A percentile compares a stretch with the other conserved stretches of the same genome.
phyloP scores from a whole-genome alignment of 148 eudicot genomes.

The Euryodendron excelsum region DNA sequence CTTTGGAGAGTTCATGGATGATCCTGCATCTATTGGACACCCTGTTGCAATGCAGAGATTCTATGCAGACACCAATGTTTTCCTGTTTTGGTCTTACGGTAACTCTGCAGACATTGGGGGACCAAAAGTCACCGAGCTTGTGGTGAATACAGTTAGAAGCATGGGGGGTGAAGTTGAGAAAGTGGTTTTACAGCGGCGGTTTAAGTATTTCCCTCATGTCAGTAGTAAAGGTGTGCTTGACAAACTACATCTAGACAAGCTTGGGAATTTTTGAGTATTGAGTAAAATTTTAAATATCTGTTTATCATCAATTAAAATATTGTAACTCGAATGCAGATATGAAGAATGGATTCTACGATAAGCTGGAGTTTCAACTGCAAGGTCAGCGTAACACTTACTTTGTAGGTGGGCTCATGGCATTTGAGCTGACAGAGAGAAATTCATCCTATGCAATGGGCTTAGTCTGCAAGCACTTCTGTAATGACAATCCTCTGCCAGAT shows the following conservation, averaged over 20 bases:
- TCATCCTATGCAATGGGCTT: slow-evolving; percentile 46
- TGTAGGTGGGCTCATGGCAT: slow-evolving; percentile 53
- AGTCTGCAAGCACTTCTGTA: slow-evolving; percentile 45
- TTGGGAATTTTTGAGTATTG: background rate
- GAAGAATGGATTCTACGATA: slow-evolving; percentile 48
- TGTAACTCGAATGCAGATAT: slow-evolving; percentile 30
- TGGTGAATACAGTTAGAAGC: slow-evolving; percentile 32
- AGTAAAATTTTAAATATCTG: background rate
- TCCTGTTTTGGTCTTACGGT: slow-evolving; percentile 57
- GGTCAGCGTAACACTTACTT: slow-evolving; percentile 46
- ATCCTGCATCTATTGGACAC: slow-evolving; percentile 52
- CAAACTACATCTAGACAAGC: background rate
- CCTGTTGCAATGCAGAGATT: slow-evolving; percentile 62
- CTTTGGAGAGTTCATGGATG: slow-evolving; percentile 53
- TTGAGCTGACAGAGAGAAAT: slow-evolving; percentile 58
- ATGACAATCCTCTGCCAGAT: slow-evolving; percentile 25
- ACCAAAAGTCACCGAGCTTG: slow-evolving; percentile 36
- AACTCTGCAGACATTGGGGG: slow-evolving; percentile 38
- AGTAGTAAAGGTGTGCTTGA: slow-evolving; percentile 35
- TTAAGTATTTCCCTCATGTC: slow-evolving; percentile 58
- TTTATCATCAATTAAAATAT: background rate
- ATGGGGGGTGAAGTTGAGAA: slow-evolving; percentile 43
- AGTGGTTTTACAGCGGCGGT: slow-evolving; percentile 40
- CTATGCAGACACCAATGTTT: slow-evolving; percentile 42
- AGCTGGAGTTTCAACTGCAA: slow-evolving; percentile 45